Percentiles rank a stretch among this genome's conserved stretches.
These are phyloP conservation scores for Escovopsis sp. DNA, from an alignment of 2,329 filamentous ascomycete species.

Conservation along the genomic window DNA sequence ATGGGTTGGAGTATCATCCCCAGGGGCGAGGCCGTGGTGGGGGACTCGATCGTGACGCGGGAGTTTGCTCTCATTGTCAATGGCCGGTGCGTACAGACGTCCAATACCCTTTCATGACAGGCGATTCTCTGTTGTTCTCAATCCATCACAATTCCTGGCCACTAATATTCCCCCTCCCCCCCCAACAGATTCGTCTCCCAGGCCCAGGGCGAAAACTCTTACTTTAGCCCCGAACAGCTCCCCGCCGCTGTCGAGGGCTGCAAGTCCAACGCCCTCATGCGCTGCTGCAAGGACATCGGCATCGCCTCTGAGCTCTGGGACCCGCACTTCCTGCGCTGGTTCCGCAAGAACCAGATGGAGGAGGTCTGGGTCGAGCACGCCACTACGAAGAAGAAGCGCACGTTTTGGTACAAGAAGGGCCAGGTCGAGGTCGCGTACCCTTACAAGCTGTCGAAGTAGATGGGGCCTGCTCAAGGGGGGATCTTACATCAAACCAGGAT, in stretches of 20 bases:
- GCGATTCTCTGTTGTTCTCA: background rate
- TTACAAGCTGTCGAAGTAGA: constrained; percentile 26
- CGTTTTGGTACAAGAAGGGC: constrained; percentile 68
- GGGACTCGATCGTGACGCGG: constrained; percentile 64
- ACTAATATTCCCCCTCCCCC: constrained; percentile 1
- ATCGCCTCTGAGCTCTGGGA: constrained; percentile 96
- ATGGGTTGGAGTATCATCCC: constrained; percentile 93
- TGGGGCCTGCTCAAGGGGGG: background rate
- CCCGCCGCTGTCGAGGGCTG: constrained; percentile 91
- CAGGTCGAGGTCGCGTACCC: constrained; percentile 57
- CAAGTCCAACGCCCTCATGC: constrained; percentile 95
- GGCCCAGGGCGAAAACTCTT: constrained; percentile 85
- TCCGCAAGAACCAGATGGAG: constrained; percentile 56
- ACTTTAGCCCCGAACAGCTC: constrained; percentile 79
- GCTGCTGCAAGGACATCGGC: constrained; percentile 95
- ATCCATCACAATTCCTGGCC: background rate
- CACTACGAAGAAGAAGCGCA: constrained; percentile 73
- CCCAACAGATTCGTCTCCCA: constrained; percentile 65
- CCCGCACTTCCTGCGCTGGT: constrained; percentile 73
- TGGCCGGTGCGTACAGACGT: constrained; percentile 54
- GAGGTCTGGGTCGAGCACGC: constrained; percentile 86
- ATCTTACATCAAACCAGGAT: background rate
- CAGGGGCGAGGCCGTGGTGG: constrained; percentile 69
- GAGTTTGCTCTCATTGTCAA: constrained; percentile 87
- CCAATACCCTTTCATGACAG: background rate